Conservation (phyloP, 73 alveolate genomes). For the Tetrahymena borealis region DNA sequence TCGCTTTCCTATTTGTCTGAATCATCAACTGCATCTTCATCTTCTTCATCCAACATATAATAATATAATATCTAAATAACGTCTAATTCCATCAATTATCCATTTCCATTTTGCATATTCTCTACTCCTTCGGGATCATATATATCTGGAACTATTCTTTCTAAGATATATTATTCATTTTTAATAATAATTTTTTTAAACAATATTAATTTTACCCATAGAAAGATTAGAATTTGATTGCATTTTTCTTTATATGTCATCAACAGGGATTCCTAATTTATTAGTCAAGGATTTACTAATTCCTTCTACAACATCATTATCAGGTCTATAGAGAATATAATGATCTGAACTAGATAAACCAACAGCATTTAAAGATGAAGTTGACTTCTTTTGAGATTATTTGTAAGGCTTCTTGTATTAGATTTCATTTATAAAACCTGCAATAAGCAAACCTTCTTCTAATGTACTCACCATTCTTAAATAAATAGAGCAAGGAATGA, state of each 20-base stretch:
- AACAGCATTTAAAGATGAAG: background rate
- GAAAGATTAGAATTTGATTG: background rate
- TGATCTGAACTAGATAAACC: background rate
- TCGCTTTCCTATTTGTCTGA: background rate
- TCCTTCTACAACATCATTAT: background rate
- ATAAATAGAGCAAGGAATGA: background rate
- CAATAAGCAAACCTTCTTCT: background rate
- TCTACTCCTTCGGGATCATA: background rate
- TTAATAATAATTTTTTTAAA: background rate
- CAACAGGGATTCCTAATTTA: background rate
- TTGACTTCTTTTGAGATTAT: background rate
- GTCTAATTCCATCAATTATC: background rate
- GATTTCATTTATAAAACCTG: background rate
- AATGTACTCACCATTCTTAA: background rate
- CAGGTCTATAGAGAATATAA: background rate
- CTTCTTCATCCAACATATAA: background rate
- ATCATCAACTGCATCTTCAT: background rate
- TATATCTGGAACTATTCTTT: background rate
- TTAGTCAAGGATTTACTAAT: background rate
- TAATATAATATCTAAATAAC: background rate
- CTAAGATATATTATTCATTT: background rate
- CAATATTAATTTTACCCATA: background rate
- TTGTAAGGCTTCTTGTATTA: background rate
- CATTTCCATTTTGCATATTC: background rate
- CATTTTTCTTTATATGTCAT: background rate